Percentiles rank a stretch among this genome's conserved stretches.
Conservation (phyloP, 352 stramenopile genomes). For the Lagenidium giganteum region DNA sequence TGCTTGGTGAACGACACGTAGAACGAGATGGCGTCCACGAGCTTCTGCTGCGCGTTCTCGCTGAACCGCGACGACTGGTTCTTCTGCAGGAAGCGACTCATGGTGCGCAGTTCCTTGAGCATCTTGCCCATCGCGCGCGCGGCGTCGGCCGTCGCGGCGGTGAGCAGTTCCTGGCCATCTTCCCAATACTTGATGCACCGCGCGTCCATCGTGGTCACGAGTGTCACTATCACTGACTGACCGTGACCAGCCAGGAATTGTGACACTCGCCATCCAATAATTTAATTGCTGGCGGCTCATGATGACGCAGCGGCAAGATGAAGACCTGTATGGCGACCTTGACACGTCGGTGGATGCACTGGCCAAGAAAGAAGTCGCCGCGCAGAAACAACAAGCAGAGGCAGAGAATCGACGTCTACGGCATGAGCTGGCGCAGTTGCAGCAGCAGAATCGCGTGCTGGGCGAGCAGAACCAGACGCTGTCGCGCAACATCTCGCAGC, state of each 20-base stretch:
- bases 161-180: constrained; percentile 54
- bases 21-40: constrained; percentile 58
- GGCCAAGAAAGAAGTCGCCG: constrained; percentile 53
- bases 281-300: no score
- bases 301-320: no score
- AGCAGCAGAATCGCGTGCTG: constrained; percentile 54
- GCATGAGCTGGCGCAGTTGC: constrained; percentile 53
- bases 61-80: constrained; percentile 79
- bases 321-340: constrained; percentile 79
- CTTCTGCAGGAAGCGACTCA: constrained; percentile 71
- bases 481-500: constrained; percentile 66
- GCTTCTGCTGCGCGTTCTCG: constrained; percentile 74
- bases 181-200: constrained; percentile 77
- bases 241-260: no score
- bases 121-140: constrained; percentile 40
- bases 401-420: constrained; percentile 43
- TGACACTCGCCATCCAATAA: no score
- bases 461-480: constrained; percentile 52
- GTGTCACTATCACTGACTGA: constrained; percentile 2
- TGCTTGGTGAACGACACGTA: constrained; percentile 69
- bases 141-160: constrained; percentile 14
- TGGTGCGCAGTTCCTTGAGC: constrained; percentile 65
- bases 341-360: constrained; percentile 73
- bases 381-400: constrained; percentile 49
- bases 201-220: constrained; percentile 35